Percentiles rank a stretch among this genome's conserved stretches.
Evolutionary conservation across 2,329 filamentous ascomycete species (phyloP).

Genomic region (Chaetomium sp.): DNA sequence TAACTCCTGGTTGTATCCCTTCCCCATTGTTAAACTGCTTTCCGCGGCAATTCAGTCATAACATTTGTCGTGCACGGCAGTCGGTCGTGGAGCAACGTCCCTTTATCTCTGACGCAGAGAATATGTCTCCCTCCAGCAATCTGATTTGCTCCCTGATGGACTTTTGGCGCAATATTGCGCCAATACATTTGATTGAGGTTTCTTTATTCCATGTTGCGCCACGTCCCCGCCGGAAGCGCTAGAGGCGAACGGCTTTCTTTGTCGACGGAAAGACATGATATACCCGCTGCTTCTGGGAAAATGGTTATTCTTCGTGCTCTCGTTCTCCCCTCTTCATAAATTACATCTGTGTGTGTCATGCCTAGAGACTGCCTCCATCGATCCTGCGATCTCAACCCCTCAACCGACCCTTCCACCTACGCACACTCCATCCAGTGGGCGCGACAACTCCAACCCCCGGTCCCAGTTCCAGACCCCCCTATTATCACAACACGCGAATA

Average conservation of each 20-base stretch:
- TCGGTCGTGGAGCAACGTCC: not conserved
- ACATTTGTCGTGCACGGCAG: not conserved
- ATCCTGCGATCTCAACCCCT: not conserved
- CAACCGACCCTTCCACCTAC: no score
- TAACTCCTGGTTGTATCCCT: conserved; percentile 15
- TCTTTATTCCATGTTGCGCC: conserved; percentile 8
- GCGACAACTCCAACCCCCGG: not conserved
- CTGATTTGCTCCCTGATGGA: not conserved
- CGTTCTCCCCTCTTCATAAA: not conserved
- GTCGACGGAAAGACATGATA: conserved; percentile 10
- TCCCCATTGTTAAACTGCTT: not conserved
- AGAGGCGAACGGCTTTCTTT: conserved; percentile 12
- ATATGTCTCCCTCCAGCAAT: not conserved
- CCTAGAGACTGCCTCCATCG: not conserved
- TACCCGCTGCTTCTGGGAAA: not conserved
- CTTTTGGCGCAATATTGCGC: not conserved
- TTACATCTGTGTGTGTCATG: not conserved
- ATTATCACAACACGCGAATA: not conserved
- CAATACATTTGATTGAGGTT: not conserved
- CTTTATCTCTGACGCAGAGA: not conserved
- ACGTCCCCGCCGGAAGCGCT: conserved; percentile 11
- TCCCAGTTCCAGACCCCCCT: not conserved
- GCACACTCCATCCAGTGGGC: not conserved
- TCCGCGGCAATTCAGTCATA: not conserved
- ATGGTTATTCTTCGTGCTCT: not conserved